These are phyloP conservation scores for Teunomyces funiuensis DNA, from an alignment of 805 yeast genomes.

Conservation along the genomic window DNA sequence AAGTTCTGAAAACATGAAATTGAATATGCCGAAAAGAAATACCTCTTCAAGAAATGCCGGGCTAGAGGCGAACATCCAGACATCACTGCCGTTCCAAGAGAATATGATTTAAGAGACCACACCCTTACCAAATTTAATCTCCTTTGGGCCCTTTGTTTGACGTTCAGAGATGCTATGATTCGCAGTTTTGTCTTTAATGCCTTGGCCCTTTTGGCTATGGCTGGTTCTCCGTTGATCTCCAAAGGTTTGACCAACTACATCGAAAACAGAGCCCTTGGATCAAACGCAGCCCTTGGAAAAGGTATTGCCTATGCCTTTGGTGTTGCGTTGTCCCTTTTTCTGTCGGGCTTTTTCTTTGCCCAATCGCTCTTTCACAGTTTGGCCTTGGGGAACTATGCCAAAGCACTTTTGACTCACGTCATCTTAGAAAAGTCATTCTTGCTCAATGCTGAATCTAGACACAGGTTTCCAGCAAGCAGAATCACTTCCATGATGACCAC, in stretches of 20 bases:
- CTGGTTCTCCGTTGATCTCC: neutral
- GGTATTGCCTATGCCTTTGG: slow-evolving; percentile 12
- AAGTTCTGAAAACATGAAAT: neutral
- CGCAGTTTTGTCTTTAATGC: neutral
- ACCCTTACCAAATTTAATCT: neutral
- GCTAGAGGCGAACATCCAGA: slow-evolving; percentile 10
- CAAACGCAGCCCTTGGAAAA: neutral
- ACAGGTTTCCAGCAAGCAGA: slow-evolving; percentile 12
- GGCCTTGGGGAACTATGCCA: slow-evolving; percentile 14
- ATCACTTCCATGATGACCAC: slow-evolving; percentile 16
- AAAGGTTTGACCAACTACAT: slow-evolving; percentile 7
- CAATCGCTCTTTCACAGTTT: slow-evolving; percentile 13
- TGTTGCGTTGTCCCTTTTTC: neutral
- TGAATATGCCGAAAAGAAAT: slow-evolving; percentile 1
- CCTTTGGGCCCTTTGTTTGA: neutral
- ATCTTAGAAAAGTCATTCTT: slow-evolving; percentile 15
- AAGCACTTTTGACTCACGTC: slow-evolving; percentile 12
- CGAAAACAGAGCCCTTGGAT: neutral
- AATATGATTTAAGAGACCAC: neutral
- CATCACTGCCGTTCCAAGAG: neutral
- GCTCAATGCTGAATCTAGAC: slow-evolving; percentile 12
- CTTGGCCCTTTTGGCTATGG: neutral
- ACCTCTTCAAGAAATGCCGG: slow-evolving; percentile 6
- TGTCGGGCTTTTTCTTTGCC: slow-evolving; percentile 3
- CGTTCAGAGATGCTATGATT: neutral